Evolutionary conservation across 345 rosid species (phyloP).

Genomic region (Triadica sebifera): DNA sequence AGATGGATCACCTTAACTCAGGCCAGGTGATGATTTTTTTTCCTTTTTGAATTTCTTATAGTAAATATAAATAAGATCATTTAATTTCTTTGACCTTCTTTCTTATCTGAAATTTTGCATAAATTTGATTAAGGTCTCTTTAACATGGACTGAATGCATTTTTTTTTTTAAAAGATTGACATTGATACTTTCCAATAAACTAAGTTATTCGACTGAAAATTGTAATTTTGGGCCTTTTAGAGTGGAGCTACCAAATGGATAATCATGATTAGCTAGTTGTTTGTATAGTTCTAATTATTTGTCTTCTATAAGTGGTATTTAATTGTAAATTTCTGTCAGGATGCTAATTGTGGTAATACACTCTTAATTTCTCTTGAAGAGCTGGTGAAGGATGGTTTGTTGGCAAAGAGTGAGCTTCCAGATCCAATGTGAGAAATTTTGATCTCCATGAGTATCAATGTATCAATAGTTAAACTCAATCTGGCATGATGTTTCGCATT

Average conservation of each 20-base stretch:
- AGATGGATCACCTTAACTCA: constrained; percentile 84
- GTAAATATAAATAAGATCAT: too few species aligned
- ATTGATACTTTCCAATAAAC: neutral
- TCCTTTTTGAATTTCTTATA: too few species aligned
- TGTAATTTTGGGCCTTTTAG: neutral
- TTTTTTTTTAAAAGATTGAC: neutral
- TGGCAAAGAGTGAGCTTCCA: constrained; percentile 69
- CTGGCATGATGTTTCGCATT: too few species aligned
- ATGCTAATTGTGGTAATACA: constrained; percentile 92
- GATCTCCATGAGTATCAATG: neutral
- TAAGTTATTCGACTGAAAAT: neutral
- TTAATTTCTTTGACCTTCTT: too few species aligned
- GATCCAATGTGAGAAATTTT: constrained; percentile 51
- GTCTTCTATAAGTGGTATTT: neutral
- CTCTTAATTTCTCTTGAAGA: constrained; percentile 90
- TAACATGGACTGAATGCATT: neutral
- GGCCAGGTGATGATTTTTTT: constrained; percentile 57
- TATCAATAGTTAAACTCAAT: too few species aligned
- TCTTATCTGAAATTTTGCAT: neutral
- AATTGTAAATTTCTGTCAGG: constrained; percentile 41
- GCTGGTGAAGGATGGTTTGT: constrained; percentile 81
- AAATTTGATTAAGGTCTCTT: neutral
- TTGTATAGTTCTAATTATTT: neutral
- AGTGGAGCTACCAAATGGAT: neutral
- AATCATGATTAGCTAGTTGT: neutral